Evolutionary conservation across 2,329 filamentous ascomycete genomes (phyloP).

Genomic region (Fusarium denticulatum): DNA sequence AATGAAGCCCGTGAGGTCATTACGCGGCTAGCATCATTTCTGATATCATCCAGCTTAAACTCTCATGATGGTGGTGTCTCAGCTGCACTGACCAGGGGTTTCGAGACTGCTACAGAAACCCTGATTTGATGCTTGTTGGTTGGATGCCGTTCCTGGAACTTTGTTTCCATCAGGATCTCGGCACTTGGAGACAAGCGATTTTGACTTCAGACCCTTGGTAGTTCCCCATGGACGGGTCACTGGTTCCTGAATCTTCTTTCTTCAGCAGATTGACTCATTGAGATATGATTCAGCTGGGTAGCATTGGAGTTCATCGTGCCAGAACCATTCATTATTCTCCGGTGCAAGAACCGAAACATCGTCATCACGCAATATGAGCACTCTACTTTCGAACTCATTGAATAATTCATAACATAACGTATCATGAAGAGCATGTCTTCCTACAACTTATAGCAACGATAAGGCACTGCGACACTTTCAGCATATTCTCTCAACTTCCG

Average conservation of each 20-base stretch:
- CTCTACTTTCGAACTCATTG: not conserved
- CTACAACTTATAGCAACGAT: conserved; percentile 55
- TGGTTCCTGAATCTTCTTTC: not conserved
- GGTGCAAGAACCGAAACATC: not conserved
- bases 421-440: not conserved
- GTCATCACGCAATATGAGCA: not conserved
- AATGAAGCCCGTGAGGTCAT: conserved; percentile 11
- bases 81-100: conserved; percentile 10
- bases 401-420: not conserved
- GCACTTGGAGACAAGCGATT: conserved; percentile 10
- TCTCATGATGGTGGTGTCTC: not conserved
- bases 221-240: not conserved
- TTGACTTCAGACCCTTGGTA: not conserved
- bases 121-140: conserved; percentile 7
- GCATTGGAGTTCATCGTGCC: not conserved
- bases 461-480: conserved; percentile 45
- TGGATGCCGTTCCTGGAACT: conserved; percentile 12
- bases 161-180: conserved; percentile 21
- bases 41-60: conserved; percentile 9
- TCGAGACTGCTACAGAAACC: conserved; percentile 8
- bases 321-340: not conserved
- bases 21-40: conserved; percentile 14
- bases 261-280: not conserved
- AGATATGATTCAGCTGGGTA: not conserved
- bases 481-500: conserved; percentile 47